Evolutionary conservation across 2,329 filamentous ascomycete genomes (phyloP), one percentile per base, ranked within the genome.

Genomic region (Colletotrichum scovillei): DNA sequence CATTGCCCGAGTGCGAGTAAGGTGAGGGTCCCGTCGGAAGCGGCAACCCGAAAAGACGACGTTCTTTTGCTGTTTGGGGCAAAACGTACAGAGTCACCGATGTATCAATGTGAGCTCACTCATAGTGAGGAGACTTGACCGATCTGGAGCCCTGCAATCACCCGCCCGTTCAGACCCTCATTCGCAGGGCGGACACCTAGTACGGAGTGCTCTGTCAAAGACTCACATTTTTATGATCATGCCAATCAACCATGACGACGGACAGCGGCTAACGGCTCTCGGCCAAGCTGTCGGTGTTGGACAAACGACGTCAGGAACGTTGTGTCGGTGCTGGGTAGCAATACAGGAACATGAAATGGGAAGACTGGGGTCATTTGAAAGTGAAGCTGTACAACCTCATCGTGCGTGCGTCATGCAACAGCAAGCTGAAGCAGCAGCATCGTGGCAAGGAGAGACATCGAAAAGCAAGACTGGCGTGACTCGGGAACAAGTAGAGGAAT

Each of bases 301-400:
- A 65, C 30, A 46, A 42, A 60, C 66, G 70, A 60, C 70, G 70
- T 65, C 67, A 73, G 67, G 55, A 73, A 73, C 70, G 24, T 30
- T 32, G 70, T 32, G 28, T 64, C 28, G 70, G 28, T 53, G 55
- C 42, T 55, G 42, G 58, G 70, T 73, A 64, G 70, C 70, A 73
- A 69, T 69, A 65, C 52, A 55, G 28, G 38, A 60, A 49, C 26
- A 52, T 32, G 30, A 57, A 22, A 26, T 63, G 64, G 69, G 30
- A 46, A 35, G 55, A 52, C 30, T n/a, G 53, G 35, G 32, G 32
- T 59, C 59, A 60, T 49, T 60, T 69, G 46, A 62, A 59, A 68
- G 24, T 59, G 66, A 70, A 65, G 70, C 67, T 60, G 70, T 73
- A 70, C 70, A 59, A 70, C 70, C 70, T 73, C 70, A 73, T 73